Conservation (phyloP, 345 rosid genomes). For the Rhodomyrtus tomentosa region DNA sequence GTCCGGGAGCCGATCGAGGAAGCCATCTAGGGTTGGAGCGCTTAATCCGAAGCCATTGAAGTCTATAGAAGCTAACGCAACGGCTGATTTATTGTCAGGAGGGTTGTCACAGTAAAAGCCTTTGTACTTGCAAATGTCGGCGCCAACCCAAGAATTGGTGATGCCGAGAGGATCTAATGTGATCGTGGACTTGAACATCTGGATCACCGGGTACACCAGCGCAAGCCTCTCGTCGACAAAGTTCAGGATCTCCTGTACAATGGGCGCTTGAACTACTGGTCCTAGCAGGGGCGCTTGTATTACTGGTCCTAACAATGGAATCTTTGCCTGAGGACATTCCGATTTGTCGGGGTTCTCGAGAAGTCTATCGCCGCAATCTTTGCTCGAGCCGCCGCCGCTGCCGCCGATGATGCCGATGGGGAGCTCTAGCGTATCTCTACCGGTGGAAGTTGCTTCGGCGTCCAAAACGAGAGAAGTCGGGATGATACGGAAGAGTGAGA, state of each 20-base stretch:
- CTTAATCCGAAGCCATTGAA: slow-evolving; percentile 77
- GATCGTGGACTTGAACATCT: slow-evolving; percentile 55
- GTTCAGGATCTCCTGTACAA: slow-evolving; percentile 7
- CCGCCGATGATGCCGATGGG: neutral
- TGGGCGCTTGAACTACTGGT: slow-evolving; percentile 2
- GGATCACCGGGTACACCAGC: slow-evolving; percentile 59
- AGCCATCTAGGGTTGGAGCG: slow-evolving; percentile 69
- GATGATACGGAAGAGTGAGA: neutral
- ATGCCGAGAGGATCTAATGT: slow-evolving; percentile 60
- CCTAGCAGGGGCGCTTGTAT: neutral
- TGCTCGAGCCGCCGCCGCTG: neutral
- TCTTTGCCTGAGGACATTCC: neutral
- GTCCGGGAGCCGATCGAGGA: slow-evolving; percentile 62
- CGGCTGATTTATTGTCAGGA: slow-evolving; percentile 66
- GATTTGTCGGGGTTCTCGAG: neutral
- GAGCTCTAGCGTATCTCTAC: neutral
- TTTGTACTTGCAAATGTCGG: slow-evolving; percentile 63
- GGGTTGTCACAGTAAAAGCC: slow-evolving; percentile 82
- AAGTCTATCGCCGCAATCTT: neutral
- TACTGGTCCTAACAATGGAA: neutral
- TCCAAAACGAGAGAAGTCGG: neutral
- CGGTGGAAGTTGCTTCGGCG: neutral
- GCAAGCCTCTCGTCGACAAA: slow-evolving; percentile 70
- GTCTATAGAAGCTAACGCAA: slow-evolving; percentile 67
- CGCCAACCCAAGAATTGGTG: slow-evolving; percentile 64